These are phyloP conservation scores for Diaporthe batatas DNA, from an alignment of 2,329 filamentous ascomycete genomes.

Conservation along the genomic window DNA sequence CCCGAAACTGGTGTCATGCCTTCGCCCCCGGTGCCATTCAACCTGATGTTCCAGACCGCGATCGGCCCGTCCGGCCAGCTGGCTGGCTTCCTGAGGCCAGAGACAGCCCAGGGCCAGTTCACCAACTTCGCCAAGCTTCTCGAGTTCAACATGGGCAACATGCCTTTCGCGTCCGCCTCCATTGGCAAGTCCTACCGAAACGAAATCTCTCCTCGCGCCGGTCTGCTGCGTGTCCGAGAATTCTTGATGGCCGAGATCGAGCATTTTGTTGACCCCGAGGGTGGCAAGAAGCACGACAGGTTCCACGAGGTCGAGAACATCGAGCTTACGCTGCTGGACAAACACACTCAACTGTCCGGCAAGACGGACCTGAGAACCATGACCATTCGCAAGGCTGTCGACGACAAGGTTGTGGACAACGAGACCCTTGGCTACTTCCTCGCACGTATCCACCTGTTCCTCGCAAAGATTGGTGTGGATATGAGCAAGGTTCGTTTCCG, in stretches of 20 bases:
- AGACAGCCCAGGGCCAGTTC: conserved; percentile 98
- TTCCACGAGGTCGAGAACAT: conserved; percentile 89
- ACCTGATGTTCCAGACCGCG: conserved; percentile 97
- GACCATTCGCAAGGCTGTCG: conserved; percentile 88
- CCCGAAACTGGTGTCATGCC: conserved; percentile 83
- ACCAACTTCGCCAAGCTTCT: conserved; percentile 96
- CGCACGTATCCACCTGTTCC: conserved; percentile 91
- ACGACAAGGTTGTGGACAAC: conserved; percentile 88
- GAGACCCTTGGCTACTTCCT: conserved; percentile 99
- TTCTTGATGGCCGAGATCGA: conserved; percentile 99
- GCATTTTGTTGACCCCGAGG: conserved; percentile 95
- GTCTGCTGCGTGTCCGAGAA: conserved; percentile 93
- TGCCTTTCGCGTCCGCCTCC: conserved; percentile 97
- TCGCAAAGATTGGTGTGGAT: conserved; percentile 89
- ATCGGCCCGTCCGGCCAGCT: conserved; percentile 94
- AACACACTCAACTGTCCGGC: conserved; percentile 86
- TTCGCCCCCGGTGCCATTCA: conserved; percentile 88
- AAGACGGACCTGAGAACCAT: conserved; percentile 82
- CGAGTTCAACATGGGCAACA: conserved; percentile 93
- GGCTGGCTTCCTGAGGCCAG: conserved; percentile 87
- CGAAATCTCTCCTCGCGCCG: conserved; percentile 93
- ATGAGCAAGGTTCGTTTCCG: conserved; percentile 91
- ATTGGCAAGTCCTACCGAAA: conserved; percentile 99
- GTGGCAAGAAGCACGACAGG: conserved; percentile 92
- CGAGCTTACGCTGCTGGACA: conserved; percentile 86